These are phyloP conservation scores for Trebouxia sp. DNA, from an alignment of 139 green algal genomes.

Conservation along the genomic window DNA sequence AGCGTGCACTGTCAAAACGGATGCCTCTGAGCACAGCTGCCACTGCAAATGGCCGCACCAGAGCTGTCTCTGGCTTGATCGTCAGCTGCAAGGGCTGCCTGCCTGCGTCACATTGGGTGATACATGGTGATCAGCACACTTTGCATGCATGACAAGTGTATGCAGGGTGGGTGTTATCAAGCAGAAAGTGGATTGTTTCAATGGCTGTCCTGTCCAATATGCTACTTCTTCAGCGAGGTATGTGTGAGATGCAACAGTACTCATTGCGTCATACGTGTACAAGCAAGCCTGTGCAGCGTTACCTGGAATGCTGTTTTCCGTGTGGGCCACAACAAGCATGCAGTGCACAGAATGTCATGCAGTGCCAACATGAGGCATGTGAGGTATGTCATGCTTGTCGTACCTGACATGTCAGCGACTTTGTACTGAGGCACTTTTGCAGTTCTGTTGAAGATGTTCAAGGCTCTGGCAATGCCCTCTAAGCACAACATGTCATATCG, in stretches of 20 bases:
- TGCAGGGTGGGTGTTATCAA: too few species aligned
- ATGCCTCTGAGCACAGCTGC: constrained; percentile 91
- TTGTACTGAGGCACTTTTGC: constrained; percentile 69
- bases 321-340: too few species aligned
- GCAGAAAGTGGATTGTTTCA: too few species aligned
- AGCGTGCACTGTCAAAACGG: constrained; percentile 81
- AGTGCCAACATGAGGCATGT: too few species aligned
- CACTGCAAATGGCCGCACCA: constrained; percentile 97
- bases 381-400: neutral
- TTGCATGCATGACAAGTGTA: too few species aligned
- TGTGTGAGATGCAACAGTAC: too few species aligned
- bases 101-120: constrained; percentile 39
- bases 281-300: too few species aligned
- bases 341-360: too few species aligned
- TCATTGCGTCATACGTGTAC: too few species aligned
- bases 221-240: too few species aligned
- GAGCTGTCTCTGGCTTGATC: constrained; percentile 84
- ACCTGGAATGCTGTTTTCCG: too few species aligned
- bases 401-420: constrained; percentile 75
- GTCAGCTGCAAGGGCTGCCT: constrained; percentile 67
- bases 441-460: constrained; percentile 93
- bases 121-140: neutral
- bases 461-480: constrained; percentile 92
- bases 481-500: constrained; percentile 99
- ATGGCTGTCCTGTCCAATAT: too few species aligned